These are phyloP conservation scores for Rhynchosporium graminicola DNA, from an alignment of 2,329 filamentous ascomycete species.

Conservation along the genomic window DNA sequence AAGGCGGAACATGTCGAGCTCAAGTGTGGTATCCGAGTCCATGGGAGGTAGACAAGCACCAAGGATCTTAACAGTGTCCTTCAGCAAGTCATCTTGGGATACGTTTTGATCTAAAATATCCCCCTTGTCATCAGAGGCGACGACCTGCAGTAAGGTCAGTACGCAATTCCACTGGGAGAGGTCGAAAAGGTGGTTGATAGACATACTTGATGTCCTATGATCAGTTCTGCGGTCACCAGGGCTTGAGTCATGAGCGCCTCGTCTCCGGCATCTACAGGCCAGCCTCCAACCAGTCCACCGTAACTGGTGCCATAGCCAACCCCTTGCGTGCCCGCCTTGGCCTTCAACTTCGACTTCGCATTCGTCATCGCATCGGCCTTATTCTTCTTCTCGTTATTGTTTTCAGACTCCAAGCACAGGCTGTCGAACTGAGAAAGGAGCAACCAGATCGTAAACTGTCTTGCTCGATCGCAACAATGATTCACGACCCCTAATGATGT, in stretches of 20 bases:
- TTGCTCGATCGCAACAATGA: conserved; percentile 26
- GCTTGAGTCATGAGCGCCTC: not conserved
- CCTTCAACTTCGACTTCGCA: conserved; percentile 11
- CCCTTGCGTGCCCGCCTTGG: conserved; percentile 11
- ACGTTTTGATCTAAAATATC: conserved; percentile 16
- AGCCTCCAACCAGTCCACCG: not conserved
- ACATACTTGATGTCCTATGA: not conserved
- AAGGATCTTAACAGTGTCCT: conserved; percentile 27
- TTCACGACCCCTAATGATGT: conserved; percentile 30
- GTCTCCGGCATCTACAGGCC: not conserved
- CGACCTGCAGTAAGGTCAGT: not conserved
- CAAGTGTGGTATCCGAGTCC: conserved; percentile 9
- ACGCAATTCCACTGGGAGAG: not conserved
- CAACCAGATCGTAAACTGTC: conserved; percentile 27
- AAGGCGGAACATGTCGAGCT: conserved; percentile 22
- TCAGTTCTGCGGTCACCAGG: not conserved
- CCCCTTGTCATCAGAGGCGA: not conserved
- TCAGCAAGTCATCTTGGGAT: conserved; percentile 21
- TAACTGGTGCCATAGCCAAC: conserved; percentile 23
- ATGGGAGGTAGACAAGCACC: conserved; percentile 19
- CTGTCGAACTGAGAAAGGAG: conserved; percentile 29
- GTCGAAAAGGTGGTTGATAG: not conserved
- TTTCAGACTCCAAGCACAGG: not conserved
- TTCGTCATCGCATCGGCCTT: not conserved
- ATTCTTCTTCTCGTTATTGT: not conserved